A percentile compares a stretch with the other conserved stretches of the same genome.
Conservation (phyloP, 208 protist genomes). For the Crithidia thermophila region DNA sequence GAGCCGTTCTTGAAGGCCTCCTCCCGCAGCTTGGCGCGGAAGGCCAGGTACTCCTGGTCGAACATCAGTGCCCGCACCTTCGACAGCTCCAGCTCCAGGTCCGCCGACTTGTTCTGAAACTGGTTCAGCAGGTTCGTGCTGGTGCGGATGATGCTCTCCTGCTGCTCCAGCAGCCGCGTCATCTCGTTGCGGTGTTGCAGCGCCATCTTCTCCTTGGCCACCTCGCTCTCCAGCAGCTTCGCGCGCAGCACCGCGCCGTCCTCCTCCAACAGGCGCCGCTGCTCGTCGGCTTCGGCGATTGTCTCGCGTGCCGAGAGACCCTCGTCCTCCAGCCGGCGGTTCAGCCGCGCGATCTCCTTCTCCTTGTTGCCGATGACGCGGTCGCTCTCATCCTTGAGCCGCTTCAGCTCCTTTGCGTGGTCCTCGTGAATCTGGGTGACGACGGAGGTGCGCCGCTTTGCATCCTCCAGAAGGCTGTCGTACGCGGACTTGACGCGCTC, state of each 20-base stretch:
- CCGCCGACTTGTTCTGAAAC: constrained; percentile 45
- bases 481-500: constrained; percentile 35
- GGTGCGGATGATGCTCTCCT: constrained; percentile 29
- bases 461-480: constrained; percentile 31
- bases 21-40: constrained; percentile 39
- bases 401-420: constrained; percentile 40
- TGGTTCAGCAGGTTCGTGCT: constrained; percentile 26
- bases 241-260: constrained; percentile 35
- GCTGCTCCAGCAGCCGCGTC: constrained; percentile 27
- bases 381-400: constrained; percentile 49
- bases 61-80: constrained; percentile 43
- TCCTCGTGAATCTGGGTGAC: constrained; percentile 48
- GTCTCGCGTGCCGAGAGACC: constrained; percentile 15
- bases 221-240: constrained; percentile 34
- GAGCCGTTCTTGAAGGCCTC: constrained; percentile 18
- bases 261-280: constrained; percentile 36
- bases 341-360: constrained; percentile 51
- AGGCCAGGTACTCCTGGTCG: constrained; percentile 41
- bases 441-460: constrained; percentile 23
- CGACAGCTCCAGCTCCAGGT: constrained; percentile 38
- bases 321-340: constrained; percentile 39
- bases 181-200: constrained; percentile 34
- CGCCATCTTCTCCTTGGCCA: constrained; percentile 31
- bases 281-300: constrained; percentile 33
- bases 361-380: constrained; percentile 42